These are phyloP conservation scores for Aspergillus brasiliensis DNA, from an alignment of 2,329 filamentous ascomycete species.

Conservation along the genomic window DNA sequence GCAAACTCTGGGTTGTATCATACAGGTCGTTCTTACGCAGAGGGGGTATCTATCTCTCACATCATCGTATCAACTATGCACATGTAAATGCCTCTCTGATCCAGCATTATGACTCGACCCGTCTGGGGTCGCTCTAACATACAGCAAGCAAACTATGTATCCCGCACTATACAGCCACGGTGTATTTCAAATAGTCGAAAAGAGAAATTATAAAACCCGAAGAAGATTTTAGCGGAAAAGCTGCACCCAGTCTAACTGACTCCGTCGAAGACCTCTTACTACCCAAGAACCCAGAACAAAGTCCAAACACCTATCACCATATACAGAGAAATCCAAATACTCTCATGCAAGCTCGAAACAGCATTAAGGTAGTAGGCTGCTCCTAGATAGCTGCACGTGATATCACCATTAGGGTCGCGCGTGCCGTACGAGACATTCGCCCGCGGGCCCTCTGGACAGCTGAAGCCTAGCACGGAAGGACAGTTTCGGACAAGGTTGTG, in stretches of 20 bases:
- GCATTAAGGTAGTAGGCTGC: slow-evolving; percentile 55
- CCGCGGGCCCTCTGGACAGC: slow-evolving; percentile 64
- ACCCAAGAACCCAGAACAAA: slow-evolving; percentile 15
- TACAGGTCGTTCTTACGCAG: not conserved
- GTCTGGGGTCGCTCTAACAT: not conserved
- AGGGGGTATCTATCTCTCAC: not conserved
- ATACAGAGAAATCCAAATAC: slow-evolving; percentile 1
- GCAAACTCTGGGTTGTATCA: not conserved
- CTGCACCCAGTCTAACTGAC: no score
- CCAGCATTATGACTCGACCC: not conserved
- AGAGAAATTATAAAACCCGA: not conserved
- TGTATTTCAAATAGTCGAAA: not conserved
- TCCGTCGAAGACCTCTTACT: not conserved
- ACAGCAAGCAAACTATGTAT: not conserved
- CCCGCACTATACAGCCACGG: not conserved
- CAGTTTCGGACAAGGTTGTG: slow-evolving; percentile 84
- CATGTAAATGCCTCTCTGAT: not conserved
- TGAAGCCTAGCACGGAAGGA: slow-evolving; percentile 73
- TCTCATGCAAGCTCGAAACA: not conserved
- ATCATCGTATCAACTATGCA: not conserved
- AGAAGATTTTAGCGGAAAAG: no score
- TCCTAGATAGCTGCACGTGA: slow-evolving; percentile 65
- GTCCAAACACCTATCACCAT: slow-evolving; percentile 15
- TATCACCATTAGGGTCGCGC: slow-evolving; percentile 38
- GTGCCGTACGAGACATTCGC: slow-evolving; percentile 56